Base-by-base conservation (phyloP, 345 rosid genomes). In the Camelina hispida region DNA sequence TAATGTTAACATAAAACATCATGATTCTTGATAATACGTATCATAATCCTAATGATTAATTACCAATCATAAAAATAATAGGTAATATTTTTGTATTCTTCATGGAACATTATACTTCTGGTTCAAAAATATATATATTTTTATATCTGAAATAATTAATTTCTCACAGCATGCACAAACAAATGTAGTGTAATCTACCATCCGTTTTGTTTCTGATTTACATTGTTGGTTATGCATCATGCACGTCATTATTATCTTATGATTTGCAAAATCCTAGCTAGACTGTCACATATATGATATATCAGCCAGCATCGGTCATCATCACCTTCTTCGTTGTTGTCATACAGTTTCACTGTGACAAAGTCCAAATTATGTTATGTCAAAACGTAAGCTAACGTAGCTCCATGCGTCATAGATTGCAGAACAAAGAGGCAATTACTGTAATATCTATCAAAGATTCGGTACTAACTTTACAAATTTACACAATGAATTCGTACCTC, bases 351-450 rank as follows among this genome's bases (percentile, higher is more conserved):
- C 13, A 61, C 13, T 16, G 7, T 12, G 76, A 72, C 20, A 25
- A 40, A 53, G 69, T 72, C 65, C 43, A 62, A 6, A 28, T 43
- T 20, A 2, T 37, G 11, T 35, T 35, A 14, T 20, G 70, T 73
- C 37, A 73, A 20, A 32, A 13, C 44, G 5, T 20, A 64, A 64
- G 71, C 46, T 54, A 32, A 55, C 18, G 78, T 14, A 44, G 38
- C 71, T 38, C n/a, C 47, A 56, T 65, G 46, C 64, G 58, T 66
- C 77, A 65, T 34, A 66, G 11, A 37, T 65, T 42, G 51, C 55
- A 44, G 38, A 28, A 34, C 40, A 57, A 50, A 17, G 22, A 8
- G 61, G 51, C 32, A 52, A 43, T 46, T 65, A 12, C 10, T 11
- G 30, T 12, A 46, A 65, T 46, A 63, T 12, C 18, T 38, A 73